These are phyloP conservation scores for Haplosporangium sp. DNA, from an alignment of 371 early-diverging fungal species.

Conservation along the genomic window DNA sequence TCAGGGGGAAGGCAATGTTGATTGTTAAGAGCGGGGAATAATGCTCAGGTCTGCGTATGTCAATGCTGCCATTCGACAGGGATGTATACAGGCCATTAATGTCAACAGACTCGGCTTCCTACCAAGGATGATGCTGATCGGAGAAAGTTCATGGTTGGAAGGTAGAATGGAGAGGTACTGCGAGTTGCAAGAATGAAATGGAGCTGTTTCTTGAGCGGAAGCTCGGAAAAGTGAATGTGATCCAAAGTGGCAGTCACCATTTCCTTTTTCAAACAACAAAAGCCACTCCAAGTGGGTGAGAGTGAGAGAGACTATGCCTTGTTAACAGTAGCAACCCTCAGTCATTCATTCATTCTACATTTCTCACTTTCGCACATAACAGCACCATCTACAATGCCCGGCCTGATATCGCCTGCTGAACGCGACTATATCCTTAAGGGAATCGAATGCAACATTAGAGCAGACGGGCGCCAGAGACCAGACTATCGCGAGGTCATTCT, in stretches of 20 bases:
- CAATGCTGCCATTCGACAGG: neutral
- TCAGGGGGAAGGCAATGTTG: conserved; percentile 17
- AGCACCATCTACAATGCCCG: conserved; percentile 52
- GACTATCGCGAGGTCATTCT: conserved; percentile 83
- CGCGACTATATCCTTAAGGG: conserved; percentile 87
- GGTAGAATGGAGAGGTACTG: no score
- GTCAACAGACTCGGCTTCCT: conserved; percentile 12
- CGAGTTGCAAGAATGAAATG: no score
- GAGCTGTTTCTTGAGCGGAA: no score
- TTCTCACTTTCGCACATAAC: neutral
- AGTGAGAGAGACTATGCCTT: no score
- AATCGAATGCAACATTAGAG: conserved; percentile 82
- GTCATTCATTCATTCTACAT: no score
- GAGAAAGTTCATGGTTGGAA: conserved; percentile 63
- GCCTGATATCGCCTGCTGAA: conserved; percentile 81
- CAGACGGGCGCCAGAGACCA: conserved; percentile 86
- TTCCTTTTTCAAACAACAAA: no score
- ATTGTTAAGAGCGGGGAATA: neutral
- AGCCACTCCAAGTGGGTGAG: no score
- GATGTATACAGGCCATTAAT: neutral
- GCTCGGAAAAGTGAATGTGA: no score
- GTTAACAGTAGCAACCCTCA: no score
- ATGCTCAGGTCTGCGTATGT: neutral
- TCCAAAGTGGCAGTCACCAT: no score
- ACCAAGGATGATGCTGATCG: conserved; percentile 61